Base-by-base conservation (phyloP, 2,329 filamentous ascomycete genomes). In the Metarhizium rileyi region DNA sequence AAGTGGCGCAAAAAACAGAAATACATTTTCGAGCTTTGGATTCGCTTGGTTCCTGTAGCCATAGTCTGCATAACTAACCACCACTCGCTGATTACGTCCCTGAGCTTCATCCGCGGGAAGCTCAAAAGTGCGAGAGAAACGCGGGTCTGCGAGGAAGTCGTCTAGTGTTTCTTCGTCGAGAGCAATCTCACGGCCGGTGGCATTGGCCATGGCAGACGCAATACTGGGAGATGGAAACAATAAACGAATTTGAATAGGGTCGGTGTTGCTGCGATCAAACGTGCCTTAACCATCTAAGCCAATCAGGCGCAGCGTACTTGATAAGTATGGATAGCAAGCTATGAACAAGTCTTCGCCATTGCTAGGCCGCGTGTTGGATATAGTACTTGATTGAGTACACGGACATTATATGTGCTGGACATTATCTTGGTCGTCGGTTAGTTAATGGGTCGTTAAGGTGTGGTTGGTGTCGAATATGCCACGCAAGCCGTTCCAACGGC, bases 1-100 rank as follows among this genome's bases (percentile, higher is more conserved):
- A 30, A 67, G 46, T 1, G 61, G 57, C 6, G 53, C 51, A 50
- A 61, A 64, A 52, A 63, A 59, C 25, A 67, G 56, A 2, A 64
- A 46, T 2, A 66, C 58, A 23, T 56, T 52, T 16, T 64, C 61
- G 14, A 56, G 46, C 9, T 58, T 55, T 0, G 60, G 57, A 23
- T 56, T 38, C 2, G 46, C 54, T 23, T 56, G 56, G 48, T 63
- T 58, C 48, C 56, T 60, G 50, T 63, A 65, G 47, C 63, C 63
- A 44, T 56, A 64, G 56, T 64, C 65, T 40, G n/a, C 33, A 5
- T 36, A 36, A 9, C 14, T 36, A 16, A 64, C 46, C 7, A 27
- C 42, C 25, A 53, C 35, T 18, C 47, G 23, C 9, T 42, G 46
- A 20, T 53, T 18, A 23, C 55, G 54, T 22, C 51, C 53, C 5